Evolutionary conservation across 345 rosid species (phyloP).

Genomic region (Odontarrhena argentea): DNA sequence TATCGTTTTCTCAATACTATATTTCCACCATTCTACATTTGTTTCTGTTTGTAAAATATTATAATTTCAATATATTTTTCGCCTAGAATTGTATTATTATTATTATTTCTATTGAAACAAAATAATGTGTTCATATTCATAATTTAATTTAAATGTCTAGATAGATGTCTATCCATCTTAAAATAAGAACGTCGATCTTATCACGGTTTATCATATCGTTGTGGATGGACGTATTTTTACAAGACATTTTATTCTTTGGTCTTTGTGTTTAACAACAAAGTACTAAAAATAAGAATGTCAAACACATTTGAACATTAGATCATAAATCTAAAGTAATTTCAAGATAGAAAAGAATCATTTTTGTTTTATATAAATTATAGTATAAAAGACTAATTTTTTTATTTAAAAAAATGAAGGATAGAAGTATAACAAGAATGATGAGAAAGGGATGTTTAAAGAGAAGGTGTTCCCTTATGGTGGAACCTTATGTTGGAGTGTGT

Average conservation of each 20-base stretch:
- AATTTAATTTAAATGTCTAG: too few relatives aligned
- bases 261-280: not conserved
- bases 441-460: slow-evolving; percentile 37
- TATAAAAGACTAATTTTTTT: not conserved
- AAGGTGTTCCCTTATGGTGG: slow-evolving; percentile 33
- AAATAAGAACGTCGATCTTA: too few relatives aligned
- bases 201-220: too few relatives aligned
- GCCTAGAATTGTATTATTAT: too few relatives aligned
- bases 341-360: not conserved
- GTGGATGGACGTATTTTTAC: too few relatives aligned
- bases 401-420: not conserved
- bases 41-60: too few relatives aligned
- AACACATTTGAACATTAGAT: not conserved
- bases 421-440: slow-evolving; percentile 27
- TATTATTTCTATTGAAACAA: too few relatives aligned
- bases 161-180: too few relatives aligned
- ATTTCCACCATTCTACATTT: not conserved
- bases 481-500: slow-evolving; percentile 40
- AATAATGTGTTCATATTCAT: too few relatives aligned
- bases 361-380: not conserved
- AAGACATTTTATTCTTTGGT: not conserved
- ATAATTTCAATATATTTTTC: too few relatives aligned
- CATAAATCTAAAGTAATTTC: not conserved
- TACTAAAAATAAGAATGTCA: not conserved
- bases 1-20: not conserved